Evolutionary conservation across 108 stramenopile species (phyloP), one percentile per base, ranked within the genome.

Genomic region (Cyclotella kingstonii): DNA sequence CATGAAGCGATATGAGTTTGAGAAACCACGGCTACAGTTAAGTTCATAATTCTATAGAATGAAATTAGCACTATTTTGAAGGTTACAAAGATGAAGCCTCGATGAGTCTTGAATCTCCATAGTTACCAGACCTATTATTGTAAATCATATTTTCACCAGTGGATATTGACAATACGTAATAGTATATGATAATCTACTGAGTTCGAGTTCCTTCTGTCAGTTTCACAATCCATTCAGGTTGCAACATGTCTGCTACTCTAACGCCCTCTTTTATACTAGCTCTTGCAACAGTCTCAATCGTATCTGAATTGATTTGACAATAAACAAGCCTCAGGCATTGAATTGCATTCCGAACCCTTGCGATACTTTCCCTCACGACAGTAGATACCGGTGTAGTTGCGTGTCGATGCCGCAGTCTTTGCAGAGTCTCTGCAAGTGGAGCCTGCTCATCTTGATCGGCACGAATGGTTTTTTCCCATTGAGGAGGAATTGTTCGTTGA

Each of bases 361-460:
- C 83, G 42, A 91, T 66, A 17, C 54, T 51, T 44, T 81, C 60
- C 29, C 90, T 79, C 72, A 78, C 69, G n/a, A 83, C 75, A 0
- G 51, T 59, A 21, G 60, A 53, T 5, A 82, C 79, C 1, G 77
- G 73, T 18, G 79, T 83, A 3, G 39, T 55, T 5, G 92, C 84
- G 66, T 93, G 92, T 52, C 85, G 70, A 23, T 68, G 70, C 42
- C 87, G 54, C 40, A 86, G 44, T 76, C 83, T 79, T 61, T 93
- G 86, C 68, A 90, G 78, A 33, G 81, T 73, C 48, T 90, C 91
- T 0, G 85, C 86, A 26, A 89, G 52, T 14, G 78, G 81, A 23
- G 77, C 81, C 25, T 63, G 68, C n/a, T 61, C 72, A 25, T 78
- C 77, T 57, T 73, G 54, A 38, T 73, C 71, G 46, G 70, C 39